Conservation (phyloP, 352 stramenopile species). For the Globisporangium emineosum region DNA sequence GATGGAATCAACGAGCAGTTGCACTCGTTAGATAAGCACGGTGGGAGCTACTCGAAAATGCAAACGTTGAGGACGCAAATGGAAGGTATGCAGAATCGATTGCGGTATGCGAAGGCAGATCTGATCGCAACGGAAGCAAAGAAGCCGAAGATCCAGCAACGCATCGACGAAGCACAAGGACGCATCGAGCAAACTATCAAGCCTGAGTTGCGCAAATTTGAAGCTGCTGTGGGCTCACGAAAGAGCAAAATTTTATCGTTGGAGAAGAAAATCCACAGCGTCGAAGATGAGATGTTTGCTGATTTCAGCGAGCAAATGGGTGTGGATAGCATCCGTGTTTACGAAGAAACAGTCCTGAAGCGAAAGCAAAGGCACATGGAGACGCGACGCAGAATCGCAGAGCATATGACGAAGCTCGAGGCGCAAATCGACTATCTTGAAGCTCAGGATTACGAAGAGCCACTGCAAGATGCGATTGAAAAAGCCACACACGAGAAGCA, state of each 20-base stretch:
- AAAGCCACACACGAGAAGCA: slow-evolving; percentile 42
- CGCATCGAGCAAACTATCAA: slow-evolving; percentile 48
- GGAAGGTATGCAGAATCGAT: slow-evolving; percentile 66
- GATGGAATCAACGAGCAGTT: slow-evolving; percentile 77
- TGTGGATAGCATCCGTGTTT: slow-evolving; percentile 83
- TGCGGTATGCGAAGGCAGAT: slow-evolving; percentile 76
- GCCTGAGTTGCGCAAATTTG: slow-evolving; percentile 63
- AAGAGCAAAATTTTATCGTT: slow-evolving; percentile 39
- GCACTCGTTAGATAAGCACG: slow-evolving; percentile 57
- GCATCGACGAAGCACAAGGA: slow-evolving; percentile 52
- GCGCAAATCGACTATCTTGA: slow-evolving; percentile 72
- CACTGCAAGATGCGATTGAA: slow-evolving; percentile 45
- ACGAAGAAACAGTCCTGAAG: slow-evolving; percentile 93
- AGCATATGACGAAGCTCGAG: slow-evolving; percentile 81
- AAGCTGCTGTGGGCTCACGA: slow-evolving; percentile 46
- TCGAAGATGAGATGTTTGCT: slow-evolving; percentile 86
- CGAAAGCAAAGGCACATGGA: slow-evolving; percentile 67
- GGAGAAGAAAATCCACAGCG: slow-evolving; percentile 59
- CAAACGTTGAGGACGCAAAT: slow-evolving; percentile 66
- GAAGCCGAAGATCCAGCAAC: slow-evolving; percentile 58
- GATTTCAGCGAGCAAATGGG: slow-evolving; percentile 78
- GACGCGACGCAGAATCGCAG: slow-evolving; percentile 65
- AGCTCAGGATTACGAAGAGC: slow-evolving; percentile 60
- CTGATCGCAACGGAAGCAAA: slow-evolving; percentile 68
- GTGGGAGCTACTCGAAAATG: slow-evolving; percentile 61